Evolutionary conservation across 2,329 filamentous ascomycete genomes (phyloP).

Genomic region (Colletotrichum coccodes): DNA sequence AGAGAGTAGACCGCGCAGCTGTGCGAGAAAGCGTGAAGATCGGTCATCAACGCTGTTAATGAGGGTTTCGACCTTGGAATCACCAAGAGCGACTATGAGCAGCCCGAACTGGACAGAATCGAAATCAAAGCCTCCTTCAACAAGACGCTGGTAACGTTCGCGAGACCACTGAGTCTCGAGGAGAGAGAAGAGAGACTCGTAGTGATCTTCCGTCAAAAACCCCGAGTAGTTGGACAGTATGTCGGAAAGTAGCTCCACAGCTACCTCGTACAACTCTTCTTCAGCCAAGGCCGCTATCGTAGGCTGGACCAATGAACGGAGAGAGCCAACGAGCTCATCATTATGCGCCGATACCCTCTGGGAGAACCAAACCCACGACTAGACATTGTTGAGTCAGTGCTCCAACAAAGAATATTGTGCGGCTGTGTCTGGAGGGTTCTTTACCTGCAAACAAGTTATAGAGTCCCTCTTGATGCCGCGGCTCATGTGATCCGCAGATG

Average conservation of each 20-base stretch:
- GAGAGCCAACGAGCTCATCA: constrained; percentile 64
- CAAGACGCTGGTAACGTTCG: constrained; percentile 62
- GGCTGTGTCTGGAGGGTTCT: constrained; percentile 11
- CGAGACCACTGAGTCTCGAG: constrained; percentile 70
- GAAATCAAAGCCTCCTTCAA: constrained; percentile 70
- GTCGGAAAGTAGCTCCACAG: constrained; percentile 73
- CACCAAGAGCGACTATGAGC: constrained; percentile 75
- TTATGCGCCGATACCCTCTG: constrained; percentile 70
- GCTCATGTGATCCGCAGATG: constrained; percentile 37
- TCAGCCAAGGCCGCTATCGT: constrained; percentile 70
- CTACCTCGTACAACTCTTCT: constrained; percentile 66
- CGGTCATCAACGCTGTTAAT: constrained; percentile 62
- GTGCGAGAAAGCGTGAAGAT: constrained; percentile 63
- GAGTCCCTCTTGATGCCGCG: constrained; percentile 60
- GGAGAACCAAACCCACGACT: constrained; percentile 81
- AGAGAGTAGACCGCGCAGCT: constrained; percentile 72
- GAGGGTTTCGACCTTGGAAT: constrained; percentile 70
- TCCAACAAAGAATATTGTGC: background rate
- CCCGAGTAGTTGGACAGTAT: constrained; percentile 71
- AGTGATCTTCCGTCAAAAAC: constrained; percentile 70
- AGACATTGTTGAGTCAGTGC: constrained; percentile 22
- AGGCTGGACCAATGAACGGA: constrained; percentile 69
- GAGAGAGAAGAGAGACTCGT: constrained; percentile 65
- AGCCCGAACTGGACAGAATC: constrained; percentile 73
- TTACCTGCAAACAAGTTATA: constrained; percentile 70